Conservation (phyloP, 2,329 filamentous ascomycete genomes). For the Sordariomycetes sp. region DNA sequence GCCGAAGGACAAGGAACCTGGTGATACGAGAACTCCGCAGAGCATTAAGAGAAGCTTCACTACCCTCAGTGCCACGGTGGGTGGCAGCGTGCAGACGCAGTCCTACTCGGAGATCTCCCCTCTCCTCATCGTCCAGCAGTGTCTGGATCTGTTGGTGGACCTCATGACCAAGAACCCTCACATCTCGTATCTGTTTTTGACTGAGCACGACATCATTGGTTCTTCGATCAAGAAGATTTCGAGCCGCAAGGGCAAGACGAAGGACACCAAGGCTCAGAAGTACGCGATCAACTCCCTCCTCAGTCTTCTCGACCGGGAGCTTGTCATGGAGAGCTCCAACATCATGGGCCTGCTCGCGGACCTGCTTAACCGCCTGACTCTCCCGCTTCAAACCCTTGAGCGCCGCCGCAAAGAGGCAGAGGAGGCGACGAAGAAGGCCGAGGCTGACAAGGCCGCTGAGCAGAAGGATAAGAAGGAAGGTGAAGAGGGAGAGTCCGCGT, state of each 20-base stretch:
- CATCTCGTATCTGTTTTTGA: conserved; percentile 83
- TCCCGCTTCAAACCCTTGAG: conserved; percentile 69
- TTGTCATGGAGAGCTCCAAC: conserved; percentile 92
- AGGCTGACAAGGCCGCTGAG: conserved; percentile 9
- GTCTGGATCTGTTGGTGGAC: conserved; percentile 71
- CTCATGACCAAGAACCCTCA: conserved; percentile 76
- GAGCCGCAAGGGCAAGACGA: conserved; percentile 76
- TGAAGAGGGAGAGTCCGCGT: not conserved
- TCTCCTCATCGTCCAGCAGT: conserved; percentile 90
- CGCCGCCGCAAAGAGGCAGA: conserved; percentile 67
- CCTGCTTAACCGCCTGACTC: conserved; percentile 76
- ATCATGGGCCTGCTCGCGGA: conserved; percentile 92
- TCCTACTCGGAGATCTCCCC: conserved; percentile 83
- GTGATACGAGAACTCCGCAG: conserved; percentile 63
- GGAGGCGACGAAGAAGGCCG: conserved; percentile 30
- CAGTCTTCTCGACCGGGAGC: conserved; percentile 75
- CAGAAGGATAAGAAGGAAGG: conserved; percentile 18
- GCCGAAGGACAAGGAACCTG: conserved; percentile 47
- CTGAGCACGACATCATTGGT: conserved; percentile 70
- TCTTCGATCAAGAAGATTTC: conserved; percentile 63
- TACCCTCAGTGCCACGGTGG: conserved; percentile 9
- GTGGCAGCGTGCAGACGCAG: conserved; percentile 14
- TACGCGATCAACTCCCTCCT: conserved; percentile 89
- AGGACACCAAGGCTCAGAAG: conserved; percentile 71
- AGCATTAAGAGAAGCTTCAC: conserved; percentile 63